These are phyloP conservation scores for Fusarium udum DNA, from an alignment of 2,329 filamentous ascomycete species.

Conservation along the genomic window DNA sequence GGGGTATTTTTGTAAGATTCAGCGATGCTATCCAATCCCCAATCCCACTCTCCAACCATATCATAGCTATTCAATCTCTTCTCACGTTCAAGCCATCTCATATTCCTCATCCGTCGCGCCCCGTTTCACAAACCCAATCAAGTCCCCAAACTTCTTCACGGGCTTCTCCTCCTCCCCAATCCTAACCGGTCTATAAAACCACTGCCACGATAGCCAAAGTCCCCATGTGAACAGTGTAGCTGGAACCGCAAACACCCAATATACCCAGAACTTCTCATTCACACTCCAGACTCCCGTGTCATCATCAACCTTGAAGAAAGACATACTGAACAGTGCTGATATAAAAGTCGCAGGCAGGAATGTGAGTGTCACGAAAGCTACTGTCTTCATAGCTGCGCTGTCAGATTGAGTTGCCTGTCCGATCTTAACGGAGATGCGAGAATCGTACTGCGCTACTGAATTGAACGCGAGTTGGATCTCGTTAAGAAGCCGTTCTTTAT, in stretches of 20 bases:
- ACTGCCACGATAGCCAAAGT: slow-evolving; percentile 35
- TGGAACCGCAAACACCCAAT: slow-evolving; percentile 47
- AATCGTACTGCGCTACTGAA: slow-evolving; percentile 54
- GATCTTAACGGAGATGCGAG: slow-evolving; percentile 51
- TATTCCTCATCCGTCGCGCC: neutral
- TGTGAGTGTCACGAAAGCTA: slow-evolving; percentile 58
- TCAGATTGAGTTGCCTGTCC: slow-evolving; percentile 54
- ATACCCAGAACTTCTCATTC: slow-evolving; percentile 49
- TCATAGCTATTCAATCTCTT: too few species aligned
- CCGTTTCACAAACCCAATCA: neutral
- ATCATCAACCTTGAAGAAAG: slow-evolving; percentile 51
- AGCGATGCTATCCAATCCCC: neutral
- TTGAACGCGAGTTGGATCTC: slow-evolving; percentile 64
- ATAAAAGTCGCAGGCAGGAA: slow-evolving; percentile 64
- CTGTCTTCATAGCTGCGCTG: slow-evolving; percentile 61
- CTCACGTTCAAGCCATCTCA: neutral
- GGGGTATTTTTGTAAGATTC: accelerated
- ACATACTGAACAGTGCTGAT: slow-evolving; percentile 58
- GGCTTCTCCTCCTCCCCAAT: slow-evolving; percentile 19
- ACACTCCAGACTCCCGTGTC: slow-evolving; percentile 41
- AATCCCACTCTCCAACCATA: neutral
- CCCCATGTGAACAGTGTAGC: slow-evolving; percentile 39
- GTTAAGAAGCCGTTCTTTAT: slow-evolving; percentile 59
- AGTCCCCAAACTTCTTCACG: neutral
- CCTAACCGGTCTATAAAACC: neutral